phyloP scores from a whole-genome alignment of 805 yeast genomes.

The Saccharomycopsis amapae region DNA sequence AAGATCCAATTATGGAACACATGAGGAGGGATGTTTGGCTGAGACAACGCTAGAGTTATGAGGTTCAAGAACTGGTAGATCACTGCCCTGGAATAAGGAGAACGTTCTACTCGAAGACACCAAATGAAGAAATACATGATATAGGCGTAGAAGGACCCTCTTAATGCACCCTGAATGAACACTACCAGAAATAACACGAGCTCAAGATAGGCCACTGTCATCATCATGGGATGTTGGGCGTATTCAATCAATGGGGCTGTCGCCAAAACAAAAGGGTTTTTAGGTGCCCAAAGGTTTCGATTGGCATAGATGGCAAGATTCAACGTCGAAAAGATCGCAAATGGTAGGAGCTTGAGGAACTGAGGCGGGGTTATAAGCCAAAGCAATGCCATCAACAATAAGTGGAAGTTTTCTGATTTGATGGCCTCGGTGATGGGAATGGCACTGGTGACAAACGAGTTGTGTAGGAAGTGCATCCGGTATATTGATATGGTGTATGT shows the following conservation, averaged over 20 bases:
- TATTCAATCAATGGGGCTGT: constrained; percentile 43
- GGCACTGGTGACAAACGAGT: constrained; percentile 6
- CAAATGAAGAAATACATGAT: constrained; percentile 19
- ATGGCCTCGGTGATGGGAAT: constrained; percentile 20
- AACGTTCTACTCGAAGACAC: constrained; percentile 16
- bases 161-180: constrained; percentile 14
- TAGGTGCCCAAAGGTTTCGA: constrained; percentile 9
- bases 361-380: constrained; percentile 18
- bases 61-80: constrained; percentile 10
- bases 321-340: constrained; percentile 18
- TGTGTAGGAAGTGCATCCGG: constrained; percentile 6
- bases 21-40: constrained; percentile 18
- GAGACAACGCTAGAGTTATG: constrained; percentile 5
- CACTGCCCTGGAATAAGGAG: constrained; percentile 5
- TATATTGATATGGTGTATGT: constrained; percentile 13
- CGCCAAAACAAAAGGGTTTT: constrained; percentile 47
- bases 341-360: constrained; percentile 20
- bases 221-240: constrained; percentile 61
- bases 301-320: constrained; percentile 13
- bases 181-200: constrained; percentile 19
- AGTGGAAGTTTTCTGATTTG: constrained; percentile 22
- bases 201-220: constrained; percentile 64
- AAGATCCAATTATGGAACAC: constrained; percentile 13
- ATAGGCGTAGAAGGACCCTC: constrained; percentile 16
- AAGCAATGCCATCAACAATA: constrained; percentile 15